A percentile compares a stretch with the other conserved stretches of the same genome.
Conservation (phyloP, 345 rosid genomes). For the Cardamine occulta region DNA sequence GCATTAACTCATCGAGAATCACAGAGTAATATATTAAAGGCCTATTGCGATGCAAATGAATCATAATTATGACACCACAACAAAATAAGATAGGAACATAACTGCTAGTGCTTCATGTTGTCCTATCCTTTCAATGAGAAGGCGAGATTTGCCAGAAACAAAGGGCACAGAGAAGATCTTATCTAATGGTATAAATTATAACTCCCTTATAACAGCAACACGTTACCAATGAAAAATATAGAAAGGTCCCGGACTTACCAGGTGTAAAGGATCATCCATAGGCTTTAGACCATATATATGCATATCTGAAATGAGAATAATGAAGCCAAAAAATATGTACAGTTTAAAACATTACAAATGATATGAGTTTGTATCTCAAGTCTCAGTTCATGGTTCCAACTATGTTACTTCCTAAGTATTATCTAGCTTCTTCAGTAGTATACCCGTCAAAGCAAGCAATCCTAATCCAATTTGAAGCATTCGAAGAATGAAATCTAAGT, state of each 20-base stretch:
- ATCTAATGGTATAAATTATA: background rate
- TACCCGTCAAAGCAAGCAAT: background rate
- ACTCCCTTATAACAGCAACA: background rate
- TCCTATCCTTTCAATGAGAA: background rate
- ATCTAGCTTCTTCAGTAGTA: background rate
- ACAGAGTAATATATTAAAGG: background rate
- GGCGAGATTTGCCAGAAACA: background rate
- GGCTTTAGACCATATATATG: background rate
- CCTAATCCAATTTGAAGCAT: background rate
- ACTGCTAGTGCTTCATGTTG: background rate
- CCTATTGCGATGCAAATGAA: background rate
- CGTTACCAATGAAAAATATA: background rate
- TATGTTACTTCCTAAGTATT: background rate
- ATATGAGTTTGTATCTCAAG: background rate
- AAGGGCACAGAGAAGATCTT: background rate
- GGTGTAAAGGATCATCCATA: background rate
- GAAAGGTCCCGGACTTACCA: background rate
- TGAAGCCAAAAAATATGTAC: background rate
- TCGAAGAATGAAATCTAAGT: background rate
- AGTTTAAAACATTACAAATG: background rate
- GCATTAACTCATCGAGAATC: background rate
- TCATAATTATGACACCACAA: background rate
- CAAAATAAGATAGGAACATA: background rate
- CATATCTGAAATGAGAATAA: background rate
- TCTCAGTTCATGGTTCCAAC: background rate